Base-by-base conservation (phyloP, 2,329 filamentous ascomycete genomes). In the Gnomoniopsis sp. region DNA sequence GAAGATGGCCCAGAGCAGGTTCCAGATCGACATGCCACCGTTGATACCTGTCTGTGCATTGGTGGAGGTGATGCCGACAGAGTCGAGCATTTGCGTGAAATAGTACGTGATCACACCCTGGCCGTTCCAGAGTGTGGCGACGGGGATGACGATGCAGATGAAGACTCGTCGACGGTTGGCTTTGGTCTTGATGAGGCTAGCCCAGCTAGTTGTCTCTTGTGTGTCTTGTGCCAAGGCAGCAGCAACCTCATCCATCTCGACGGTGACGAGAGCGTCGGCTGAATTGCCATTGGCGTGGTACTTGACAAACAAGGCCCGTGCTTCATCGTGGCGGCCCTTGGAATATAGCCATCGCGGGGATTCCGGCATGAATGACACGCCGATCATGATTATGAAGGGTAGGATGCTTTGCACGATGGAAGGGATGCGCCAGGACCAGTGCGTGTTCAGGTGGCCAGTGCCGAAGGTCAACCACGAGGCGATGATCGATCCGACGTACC, bases 21-120 rank as follows among this genome's bases (percentile, higher is more conserved):
- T 49, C 44, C 67, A 70, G 15, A 66, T 67, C 59, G 71, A 66
- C 53, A 66, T 71, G 7, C 66, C 65, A 34, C 70, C 70, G 60
- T 69, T 70, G 36, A 65, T 66, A 54, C 67, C 68, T 44, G 70
- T 54, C 10, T 73, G 49, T 38, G 34, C 8, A 15, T 44, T 46
- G 6, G 41, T 47, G 55, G 22, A 17, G 17, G 48, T 46, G 38
- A 57, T 57, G 38, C 55, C 55, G 55, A 53, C 26, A 21, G 22
- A 44, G 36, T 53, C 21, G 26, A 57, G 48, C 6, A 57, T 57
- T n/a, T 33, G 21, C 22, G 55, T 19, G 23, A 57, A 47, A 49
- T 57, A 57, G 49, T 57, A 57, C 8, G 55, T 43, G 11, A 57
- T 47, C 30, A 57, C 38, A 26, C 55, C 53, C 33, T 55, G 53